phyloP scores from a whole-genome alignment of 208 protist genomes.

The Wallacemonas sp. region DNA sequence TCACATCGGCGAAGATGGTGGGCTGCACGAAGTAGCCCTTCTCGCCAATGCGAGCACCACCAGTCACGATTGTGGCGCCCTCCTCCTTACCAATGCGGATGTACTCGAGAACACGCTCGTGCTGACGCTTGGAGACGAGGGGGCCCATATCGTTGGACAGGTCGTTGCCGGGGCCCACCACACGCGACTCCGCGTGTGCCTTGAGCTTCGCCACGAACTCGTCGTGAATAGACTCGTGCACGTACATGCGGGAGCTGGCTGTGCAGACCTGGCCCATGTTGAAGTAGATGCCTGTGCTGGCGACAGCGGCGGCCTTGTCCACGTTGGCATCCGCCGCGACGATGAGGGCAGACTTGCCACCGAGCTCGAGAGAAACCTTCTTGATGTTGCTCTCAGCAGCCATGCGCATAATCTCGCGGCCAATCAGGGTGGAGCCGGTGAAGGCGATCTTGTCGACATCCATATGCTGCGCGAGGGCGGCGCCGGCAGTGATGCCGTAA shows the following conservation, averaged over 20 bases:
- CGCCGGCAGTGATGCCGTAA: constrained; percentile 74
- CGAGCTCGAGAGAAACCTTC: constrained; percentile 85
- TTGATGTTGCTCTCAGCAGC: constrained; percentile 77
- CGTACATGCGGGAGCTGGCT: constrained; percentile 81
- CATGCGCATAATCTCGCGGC: constrained; percentile 64
- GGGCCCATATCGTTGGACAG: constrained; percentile 55
- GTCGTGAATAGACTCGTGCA: constrained; percentile 82
- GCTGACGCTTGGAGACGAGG: constrained; percentile 69
- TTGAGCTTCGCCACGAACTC: constrained; percentile 67
- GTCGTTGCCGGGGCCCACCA: constrained; percentile 62
- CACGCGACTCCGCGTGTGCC: constrained; percentile 42
- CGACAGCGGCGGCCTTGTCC: constrained; percentile 54
- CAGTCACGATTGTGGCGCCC: constrained; percentile 66
- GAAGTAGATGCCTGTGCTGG: constrained; percentile 67
- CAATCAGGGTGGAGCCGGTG: constrained; percentile 83
- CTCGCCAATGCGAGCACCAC: constrained; percentile 43
- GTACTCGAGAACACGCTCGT: constrained; percentile 71
- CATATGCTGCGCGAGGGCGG: constrained; percentile 56
- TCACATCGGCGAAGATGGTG: constrained; percentile 80
- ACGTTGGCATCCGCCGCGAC: constrained; percentile 84
- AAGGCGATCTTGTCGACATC: constrained; percentile 92
- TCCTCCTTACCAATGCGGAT: constrained; percentile 78
- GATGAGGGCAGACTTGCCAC: constrained; percentile 92
- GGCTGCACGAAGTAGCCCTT: constrained; percentile 87
- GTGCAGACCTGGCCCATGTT: constrained; percentile 89